Evolutionary conservation across 441 rosid species (phyloP).

Genomic region (Eutrema salsugineum): DNA sequence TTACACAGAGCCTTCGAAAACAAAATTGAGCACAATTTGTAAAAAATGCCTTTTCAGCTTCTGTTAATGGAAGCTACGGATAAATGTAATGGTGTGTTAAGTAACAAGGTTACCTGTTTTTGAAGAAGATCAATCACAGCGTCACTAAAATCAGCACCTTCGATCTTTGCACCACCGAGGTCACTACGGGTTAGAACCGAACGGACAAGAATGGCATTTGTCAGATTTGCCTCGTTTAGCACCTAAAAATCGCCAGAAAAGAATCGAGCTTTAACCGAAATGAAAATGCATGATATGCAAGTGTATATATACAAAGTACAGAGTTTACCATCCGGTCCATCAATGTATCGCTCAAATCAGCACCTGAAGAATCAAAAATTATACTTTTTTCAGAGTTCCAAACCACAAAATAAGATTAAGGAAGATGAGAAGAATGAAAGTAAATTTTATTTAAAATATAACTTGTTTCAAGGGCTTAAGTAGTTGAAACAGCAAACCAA

Average conservation of each 20-base stretch:
- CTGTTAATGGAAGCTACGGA: neutral
- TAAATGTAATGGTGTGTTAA: neutral
- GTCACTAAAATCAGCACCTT: conserved; percentile 96
- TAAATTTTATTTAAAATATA: neutral
- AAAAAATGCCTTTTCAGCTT: neutral
- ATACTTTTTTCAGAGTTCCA: neutral
- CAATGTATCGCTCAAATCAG: conserved; percentile 91
- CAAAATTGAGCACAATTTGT: neutral
- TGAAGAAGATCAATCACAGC: conserved; percentile 88
- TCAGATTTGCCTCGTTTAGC: conserved; percentile 84
- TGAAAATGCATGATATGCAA: neutral
- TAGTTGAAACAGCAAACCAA: neutral
- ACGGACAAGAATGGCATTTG: conserved; percentile 77
- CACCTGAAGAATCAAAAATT: conserved; percentile 47
- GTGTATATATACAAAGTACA: neutral
- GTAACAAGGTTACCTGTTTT: conserved; percentile 53
- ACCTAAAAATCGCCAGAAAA: conserved; percentile 40
- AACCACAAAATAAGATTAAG: neutral
- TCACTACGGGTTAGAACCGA: conserved; percentile 88
- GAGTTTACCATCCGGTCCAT: conserved; percentile 93
- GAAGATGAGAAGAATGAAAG: neutral
- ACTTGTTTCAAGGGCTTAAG: neutral
- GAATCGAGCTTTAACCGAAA: neutral
- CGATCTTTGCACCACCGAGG: conserved; percentile 86
- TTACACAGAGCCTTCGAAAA: conserved; percentile 84